These are phyloP conservation scores for Papiliotrema fonsecae DNA, from an alignment of 1,284 basidiomycete species.

Conservation along the genomic window DNA sequence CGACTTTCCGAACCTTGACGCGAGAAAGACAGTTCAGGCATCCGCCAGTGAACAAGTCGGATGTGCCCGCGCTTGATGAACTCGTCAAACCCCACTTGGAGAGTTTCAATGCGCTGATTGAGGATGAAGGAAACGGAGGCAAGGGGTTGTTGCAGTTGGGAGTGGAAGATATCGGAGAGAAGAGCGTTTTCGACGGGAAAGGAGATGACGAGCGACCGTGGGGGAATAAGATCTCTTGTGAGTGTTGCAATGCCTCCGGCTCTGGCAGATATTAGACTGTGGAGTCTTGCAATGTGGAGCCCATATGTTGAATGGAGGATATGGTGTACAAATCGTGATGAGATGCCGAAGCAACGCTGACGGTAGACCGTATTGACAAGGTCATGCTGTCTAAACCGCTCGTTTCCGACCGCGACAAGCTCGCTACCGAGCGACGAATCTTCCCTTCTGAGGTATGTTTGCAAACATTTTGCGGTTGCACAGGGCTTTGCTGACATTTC, in stretches of 20 bases:
- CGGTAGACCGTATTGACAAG: constrained; percentile 80
- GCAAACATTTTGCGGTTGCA: not conserved
- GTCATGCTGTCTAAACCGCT: constrained; percentile 80
- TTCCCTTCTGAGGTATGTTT: constrained; percentile 81
- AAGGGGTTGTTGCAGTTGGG: constrained; percentile 75
- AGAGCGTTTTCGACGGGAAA: constrained; percentile 87
- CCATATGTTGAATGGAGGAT: too few species aligned
- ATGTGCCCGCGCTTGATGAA: constrained; percentile 81
- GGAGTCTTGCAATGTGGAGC: too few species aligned
- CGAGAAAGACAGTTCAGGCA: constrained; percentile 77
- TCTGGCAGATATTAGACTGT: too few species aligned
- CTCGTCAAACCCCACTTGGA: constrained; percentile 92
- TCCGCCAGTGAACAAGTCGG: constrained; percentile 65
- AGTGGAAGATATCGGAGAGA: constrained; percentile 78
- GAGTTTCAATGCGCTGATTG: constrained; percentile 93
- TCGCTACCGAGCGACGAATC: constrained; percentile 68
- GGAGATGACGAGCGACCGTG: constrained; percentile 58
- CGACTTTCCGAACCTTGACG: constrained; percentile 72
- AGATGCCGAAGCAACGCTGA: not conserved
- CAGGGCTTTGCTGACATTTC: not conserved
- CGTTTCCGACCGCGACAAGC: constrained; percentile 77
- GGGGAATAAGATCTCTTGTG: constrained; percentile 77
- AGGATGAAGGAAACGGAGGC: constrained; percentile 64
- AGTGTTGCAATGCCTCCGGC: constrained; percentile 36
- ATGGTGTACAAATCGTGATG: too few species aligned